Conservation (phyloP, 441 rosid species). For the Eutrema salsugineum region DNA sequence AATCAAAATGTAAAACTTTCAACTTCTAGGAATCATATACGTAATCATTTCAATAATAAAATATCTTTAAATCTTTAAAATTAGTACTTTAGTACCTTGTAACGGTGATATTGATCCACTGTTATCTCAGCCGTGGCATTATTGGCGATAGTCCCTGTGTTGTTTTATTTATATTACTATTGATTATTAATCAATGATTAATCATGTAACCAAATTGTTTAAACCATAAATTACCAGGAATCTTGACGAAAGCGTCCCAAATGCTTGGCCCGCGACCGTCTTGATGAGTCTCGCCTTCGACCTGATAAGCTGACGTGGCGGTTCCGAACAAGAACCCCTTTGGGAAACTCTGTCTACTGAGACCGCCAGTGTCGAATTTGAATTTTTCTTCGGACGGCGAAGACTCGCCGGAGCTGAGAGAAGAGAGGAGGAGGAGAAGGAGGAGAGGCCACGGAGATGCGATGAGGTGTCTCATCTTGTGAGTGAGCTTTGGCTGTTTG, state of each 20-base stretch:
- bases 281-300: slow-evolving; percentile 85
- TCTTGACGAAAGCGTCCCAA: slow-evolving; percentile 82
- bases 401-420: slow-evolving; percentile 26
- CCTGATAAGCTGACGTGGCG: slow-evolving; percentile 92
- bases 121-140: slow-evolving; percentile 70
- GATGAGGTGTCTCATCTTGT: slow-evolving; percentile 20
- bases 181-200: neutral
- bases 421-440: slow-evolving; percentile 14
- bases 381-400: slow-evolving; percentile 23
- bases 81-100: slow-evolving; percentile 46
- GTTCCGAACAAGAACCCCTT: slow-evolving; percentile 78
- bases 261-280: slow-evolving; percentile 99
- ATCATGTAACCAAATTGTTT: neutral
- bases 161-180: neutral
- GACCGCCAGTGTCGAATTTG: slow-evolving; percentile 60
- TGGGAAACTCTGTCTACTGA: slow-evolving; percentile 60
- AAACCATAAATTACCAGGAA: slow-evolving; percentile 48
- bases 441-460: slow-evolving; percentile 24
- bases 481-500: slow-evolving; percentile 1
- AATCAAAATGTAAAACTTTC: neutral
- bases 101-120: slow-evolving; percentile 93
- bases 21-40: neutral
- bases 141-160: slow-evolving; percentile 64
- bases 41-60: neutral
- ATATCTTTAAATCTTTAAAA: neutral